A percentile compares a stretch with the other conserved stretches of the same genome.
Evolutionary conservation across 805 yeast genomes (phyloP).

Genomic region (Lachancea waltii): DNA sequence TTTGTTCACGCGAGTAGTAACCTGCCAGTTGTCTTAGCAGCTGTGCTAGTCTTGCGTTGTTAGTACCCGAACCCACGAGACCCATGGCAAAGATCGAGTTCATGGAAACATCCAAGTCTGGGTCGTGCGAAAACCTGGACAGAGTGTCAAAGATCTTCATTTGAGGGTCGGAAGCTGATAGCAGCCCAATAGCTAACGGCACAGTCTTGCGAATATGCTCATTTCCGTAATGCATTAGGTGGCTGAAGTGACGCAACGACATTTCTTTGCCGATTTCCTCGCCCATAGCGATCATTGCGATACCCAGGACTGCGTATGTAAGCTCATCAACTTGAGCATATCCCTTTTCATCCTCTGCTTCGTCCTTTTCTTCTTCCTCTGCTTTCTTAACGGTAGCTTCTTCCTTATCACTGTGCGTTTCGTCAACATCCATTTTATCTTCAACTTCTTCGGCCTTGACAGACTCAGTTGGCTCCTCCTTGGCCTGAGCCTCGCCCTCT

Average conservation of each 20-base stretch:
- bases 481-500: conserved; percentile 36
- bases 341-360: conserved; percentile 28
- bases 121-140: conserved; percentile 93
- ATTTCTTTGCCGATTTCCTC: conserved; percentile 97
- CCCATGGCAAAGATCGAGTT: conserved; percentile 98
- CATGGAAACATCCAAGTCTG: conserved; percentile 87
- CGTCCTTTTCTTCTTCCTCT: conserved; percentile 25
- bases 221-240: conserved; percentile 95
- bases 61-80: conserved; percentile 96
- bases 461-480: conserved; percentile 27
- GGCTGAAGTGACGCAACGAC: conserved; percentile 95
- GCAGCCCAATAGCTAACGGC: conserved; percentile 96
- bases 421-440: conserved; percentile 31
- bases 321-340: conserved; percentile 32
- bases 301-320: conserved; percentile 89
- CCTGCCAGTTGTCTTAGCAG: conserved; percentile 89
- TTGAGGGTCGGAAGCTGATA: conserved; percentile 89
- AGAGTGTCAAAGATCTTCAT: conserved; percentile 95
- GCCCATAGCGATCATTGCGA: conserved; percentile 93
- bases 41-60: conserved; percentile 96
- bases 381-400: conserved; percentile 29
- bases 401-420: conserved; percentile 25
- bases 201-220: conserved; percentile 87
- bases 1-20: conserved; percentile 85
- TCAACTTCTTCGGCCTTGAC: conserved; percentile 36